Conservation (phyloP, 1,284 basidiomycete species). For the Wallemia ichthyophaga region DNA sequence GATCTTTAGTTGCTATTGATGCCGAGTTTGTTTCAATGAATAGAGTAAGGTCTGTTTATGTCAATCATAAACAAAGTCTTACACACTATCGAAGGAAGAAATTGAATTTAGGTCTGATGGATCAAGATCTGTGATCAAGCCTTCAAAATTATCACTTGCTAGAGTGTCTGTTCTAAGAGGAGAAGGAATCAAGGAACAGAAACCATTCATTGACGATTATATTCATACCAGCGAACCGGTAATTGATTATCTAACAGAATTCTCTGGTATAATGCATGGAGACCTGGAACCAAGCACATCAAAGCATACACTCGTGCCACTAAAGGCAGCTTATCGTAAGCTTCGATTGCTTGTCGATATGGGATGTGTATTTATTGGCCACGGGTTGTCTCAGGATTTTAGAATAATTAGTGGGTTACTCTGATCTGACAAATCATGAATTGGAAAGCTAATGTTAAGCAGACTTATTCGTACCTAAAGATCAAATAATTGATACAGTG, state of each 20-base stretch:
- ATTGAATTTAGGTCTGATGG: constrained; percentile 82
- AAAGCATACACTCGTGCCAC: constrained; percentile 60
- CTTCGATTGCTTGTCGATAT: constrained; percentile 73
- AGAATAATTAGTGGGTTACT: constrained; percentile 64
- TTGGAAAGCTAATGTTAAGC: constrained; percentile 3
- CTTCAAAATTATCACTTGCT: constrained; percentile 67
- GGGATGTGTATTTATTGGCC: constrained; percentile 89
- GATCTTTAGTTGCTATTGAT: constrained; percentile 76
- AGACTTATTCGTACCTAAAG: constrained; percentile 87
- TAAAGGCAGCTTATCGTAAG: constrained; percentile 95
- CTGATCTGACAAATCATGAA: neutral
- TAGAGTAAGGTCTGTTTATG: constrained; percentile 23
- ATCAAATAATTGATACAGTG: constrained; percentile 89
- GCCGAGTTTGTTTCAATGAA: constrained; percentile 95
- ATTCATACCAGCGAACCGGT: constrained; percentile 83
- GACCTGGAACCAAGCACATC: constrained; percentile 67
- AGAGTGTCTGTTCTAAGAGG: constrained; percentile 81
- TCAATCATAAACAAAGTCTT: neutral
- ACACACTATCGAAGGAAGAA: constrained; percentile 35
- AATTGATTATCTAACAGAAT: constrained; percentile 89
- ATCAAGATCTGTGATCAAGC: constrained; percentile 66
- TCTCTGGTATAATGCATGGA: constrained; percentile 85
- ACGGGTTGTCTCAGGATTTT: constrained; percentile 97
- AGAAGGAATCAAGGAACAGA: constrained; percentile 39
- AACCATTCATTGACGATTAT: constrained; percentile 92